phyloP scores from a whole-genome alignment of 139 green algal genomes.

The Micromonas pusilla region DNA sequence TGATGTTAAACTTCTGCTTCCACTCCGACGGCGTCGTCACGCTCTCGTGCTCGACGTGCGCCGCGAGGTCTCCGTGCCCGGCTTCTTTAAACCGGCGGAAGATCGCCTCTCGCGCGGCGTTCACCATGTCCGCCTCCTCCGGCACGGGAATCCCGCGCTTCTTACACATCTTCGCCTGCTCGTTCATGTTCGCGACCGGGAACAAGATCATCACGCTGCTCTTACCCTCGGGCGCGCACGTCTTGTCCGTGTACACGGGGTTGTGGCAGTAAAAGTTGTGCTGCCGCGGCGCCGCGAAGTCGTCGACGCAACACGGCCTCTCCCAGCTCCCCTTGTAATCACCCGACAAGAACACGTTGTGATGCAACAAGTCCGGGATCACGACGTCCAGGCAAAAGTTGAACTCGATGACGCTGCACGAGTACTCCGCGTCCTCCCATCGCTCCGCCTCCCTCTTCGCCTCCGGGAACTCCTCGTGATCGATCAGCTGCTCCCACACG shows the following conservation, averaged over 20 bases:
- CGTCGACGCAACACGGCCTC: constrained; percentile 16
- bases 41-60: constrained; percentile 53
- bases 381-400: constrained; percentile 53
- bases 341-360: constrained; percentile 77
- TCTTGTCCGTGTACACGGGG: constrained; percentile 67
- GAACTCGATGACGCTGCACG: constrained; percentile 65
- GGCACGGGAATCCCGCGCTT: constrained; percentile 24
- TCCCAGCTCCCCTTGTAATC: constrained; percentile 38
- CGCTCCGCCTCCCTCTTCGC: not conserved
- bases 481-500: constrained; percentile 29
- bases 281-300: constrained; percentile 36
- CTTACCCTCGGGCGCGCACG: constrained; percentile 52
- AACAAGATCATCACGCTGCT: constrained; percentile 34
- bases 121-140: constrained; percentile 42
- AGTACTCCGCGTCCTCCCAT: constrained; percentile 49
- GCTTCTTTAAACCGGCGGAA: constrained; percentile 46
- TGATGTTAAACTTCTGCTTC: constrained; percentile 52
- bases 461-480: not conserved
- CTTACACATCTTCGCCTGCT: constrained; percentile 37
- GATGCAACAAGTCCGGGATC: constrained; percentile 55
- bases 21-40: constrained; percentile 36
- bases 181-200: constrained; percentile 50
- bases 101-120: constrained; percentile 47
- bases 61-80: constrained; percentile 47
- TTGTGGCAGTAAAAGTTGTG: constrained; percentile 85